These are phyloP conservation scores for Plantago coronopus DNA, from an alignment of 305 asterid species.

Conservation along the genomic window DNA sequence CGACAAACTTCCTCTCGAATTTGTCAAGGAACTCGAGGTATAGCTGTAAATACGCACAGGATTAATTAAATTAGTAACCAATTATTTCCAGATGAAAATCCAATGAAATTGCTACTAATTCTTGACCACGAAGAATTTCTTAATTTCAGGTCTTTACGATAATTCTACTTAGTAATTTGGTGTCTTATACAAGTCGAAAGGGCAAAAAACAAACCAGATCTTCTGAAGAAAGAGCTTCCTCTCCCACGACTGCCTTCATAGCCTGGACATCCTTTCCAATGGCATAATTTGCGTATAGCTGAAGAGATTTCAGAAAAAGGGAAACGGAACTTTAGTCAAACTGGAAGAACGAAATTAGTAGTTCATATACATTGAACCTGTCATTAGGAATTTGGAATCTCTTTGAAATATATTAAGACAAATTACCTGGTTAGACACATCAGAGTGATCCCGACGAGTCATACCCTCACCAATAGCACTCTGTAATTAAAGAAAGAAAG, in stretches of 20 bases:
- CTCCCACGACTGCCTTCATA: slow-evolving; percentile 99
- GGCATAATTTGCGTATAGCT: slow-evolving; percentile 97
- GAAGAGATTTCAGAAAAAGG: slow-evolving; percentile 13
- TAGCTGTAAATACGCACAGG: slow-evolving; percentile 43
- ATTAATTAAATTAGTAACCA: slow-evolving; percentile 18
- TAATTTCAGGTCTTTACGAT: too few relatives aligned
- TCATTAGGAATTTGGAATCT: background rate
- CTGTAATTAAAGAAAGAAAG: slow-evolving; percentile 39
- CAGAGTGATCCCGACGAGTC: slow-evolving; percentile 96
- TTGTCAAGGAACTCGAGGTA: slow-evolving; percentile 96
- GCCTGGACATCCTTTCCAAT: slow-evolving; percentile 99
- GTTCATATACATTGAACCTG: slow-evolving; percentile 5
- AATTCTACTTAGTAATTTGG: too few relatives aligned
- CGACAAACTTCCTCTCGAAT: slow-evolving; percentile 92
- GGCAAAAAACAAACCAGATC: slow-evolving; percentile 60
- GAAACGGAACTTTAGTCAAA: slow-evolving; percentile 3
- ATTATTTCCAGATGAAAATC: background rate
- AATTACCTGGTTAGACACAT: slow-evolving; percentile 89
- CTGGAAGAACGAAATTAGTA: slow-evolving; percentile 3
- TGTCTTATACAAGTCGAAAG: background rate
- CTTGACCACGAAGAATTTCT: too few relatives aligned
- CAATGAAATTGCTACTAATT: too few relatives aligned
- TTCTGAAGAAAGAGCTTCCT: slow-evolving; percentile 98
- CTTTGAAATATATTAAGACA: slow-evolving; percentile 1
- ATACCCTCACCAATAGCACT: slow-evolving; percentile 99